Conservation (phyloP, 2,329 filamentous ascomycete genomes). For the Teratosphaeria gauchensis region DNA sequence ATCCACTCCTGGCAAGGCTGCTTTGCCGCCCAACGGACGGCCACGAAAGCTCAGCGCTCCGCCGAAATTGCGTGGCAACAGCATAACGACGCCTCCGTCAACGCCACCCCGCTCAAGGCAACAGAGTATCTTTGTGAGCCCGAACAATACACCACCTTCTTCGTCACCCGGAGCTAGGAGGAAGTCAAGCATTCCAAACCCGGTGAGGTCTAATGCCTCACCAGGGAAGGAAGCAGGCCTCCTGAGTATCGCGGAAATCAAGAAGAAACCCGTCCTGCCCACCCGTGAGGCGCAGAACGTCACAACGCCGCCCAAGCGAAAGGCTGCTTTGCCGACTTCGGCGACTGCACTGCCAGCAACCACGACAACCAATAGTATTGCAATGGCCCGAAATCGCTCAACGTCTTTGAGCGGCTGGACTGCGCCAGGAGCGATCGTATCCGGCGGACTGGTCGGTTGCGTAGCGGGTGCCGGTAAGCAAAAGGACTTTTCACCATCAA, state of each 20-base stretch:
- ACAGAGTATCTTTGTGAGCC: background rate
- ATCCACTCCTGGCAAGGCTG: background rate
- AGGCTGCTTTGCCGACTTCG: background rate
- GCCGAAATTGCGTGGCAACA: background rate
- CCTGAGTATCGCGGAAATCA: background rate
- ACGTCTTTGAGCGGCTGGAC: background rate
- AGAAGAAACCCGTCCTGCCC: background rate
- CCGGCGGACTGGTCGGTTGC: conserved; percentile 21
- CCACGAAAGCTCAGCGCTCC: background rate
- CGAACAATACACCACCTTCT: background rate
- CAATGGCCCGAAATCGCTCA: background rate
- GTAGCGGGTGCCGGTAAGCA: conserved; percentile 12
- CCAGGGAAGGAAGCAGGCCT: background rate
- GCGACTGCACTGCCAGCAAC: background rate
- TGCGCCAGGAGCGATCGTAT: conserved; percentile 1
- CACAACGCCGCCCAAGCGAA: background rate
- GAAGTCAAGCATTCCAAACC: background rate
- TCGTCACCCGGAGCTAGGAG: background rate
- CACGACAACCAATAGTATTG: background rate
- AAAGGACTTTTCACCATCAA: background rate
- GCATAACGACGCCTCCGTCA: background rate
- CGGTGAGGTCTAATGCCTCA: background rate
- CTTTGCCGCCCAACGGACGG: background rate
- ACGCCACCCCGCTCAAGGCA: background rate
- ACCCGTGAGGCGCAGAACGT: background rate